Conservation (phyloP, 345 rosid species). For the Theobroma cacao region DNA sequence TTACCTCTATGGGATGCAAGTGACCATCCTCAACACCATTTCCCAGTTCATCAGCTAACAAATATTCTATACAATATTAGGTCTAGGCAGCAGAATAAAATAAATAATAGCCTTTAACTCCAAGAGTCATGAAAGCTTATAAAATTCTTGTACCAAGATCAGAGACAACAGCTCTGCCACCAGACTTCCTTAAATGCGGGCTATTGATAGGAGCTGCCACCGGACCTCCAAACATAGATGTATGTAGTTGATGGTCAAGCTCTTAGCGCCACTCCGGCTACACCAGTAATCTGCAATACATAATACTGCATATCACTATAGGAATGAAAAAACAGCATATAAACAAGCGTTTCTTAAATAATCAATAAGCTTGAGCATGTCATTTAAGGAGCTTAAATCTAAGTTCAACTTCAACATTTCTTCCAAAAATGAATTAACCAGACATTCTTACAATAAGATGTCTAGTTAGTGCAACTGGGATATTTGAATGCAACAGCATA, state of each 20-base stretch:
- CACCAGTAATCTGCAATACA: background rate
- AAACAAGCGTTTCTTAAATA: background rate
- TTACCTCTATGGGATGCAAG: slow-evolving; percentile 37
- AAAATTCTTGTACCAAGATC: slow-evolving; percentile 55
- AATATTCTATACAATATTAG: slow-evolving; percentile 16
- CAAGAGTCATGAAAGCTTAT: background rate
- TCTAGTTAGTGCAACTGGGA: no score
- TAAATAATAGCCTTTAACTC: background rate
- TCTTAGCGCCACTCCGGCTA: background rate
- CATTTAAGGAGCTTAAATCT: background rate
- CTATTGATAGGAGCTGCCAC: slow-evolving; percentile 50
- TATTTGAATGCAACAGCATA: background rate
- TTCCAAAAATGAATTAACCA: background rate
- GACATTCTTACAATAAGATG: background rate
- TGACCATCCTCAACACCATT: slow-evolving; percentile 52
- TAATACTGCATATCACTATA: background rate
- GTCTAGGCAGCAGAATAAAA: background rate
- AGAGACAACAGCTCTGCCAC: slow-evolving; percentile 59
- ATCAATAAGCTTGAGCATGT: background rate
- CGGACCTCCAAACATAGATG: slow-evolving; percentile 74
- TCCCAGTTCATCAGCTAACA: slow-evolving; percentile 47
- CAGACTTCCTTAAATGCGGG: slow-evolving; percentile 85
- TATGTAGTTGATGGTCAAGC: background rate
- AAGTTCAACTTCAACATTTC: background rate
- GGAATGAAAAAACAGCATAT: background rate